Base-by-base conservation (phyloP, 202 grass and related monocot species). In the Musa balbisiana region DNA sequence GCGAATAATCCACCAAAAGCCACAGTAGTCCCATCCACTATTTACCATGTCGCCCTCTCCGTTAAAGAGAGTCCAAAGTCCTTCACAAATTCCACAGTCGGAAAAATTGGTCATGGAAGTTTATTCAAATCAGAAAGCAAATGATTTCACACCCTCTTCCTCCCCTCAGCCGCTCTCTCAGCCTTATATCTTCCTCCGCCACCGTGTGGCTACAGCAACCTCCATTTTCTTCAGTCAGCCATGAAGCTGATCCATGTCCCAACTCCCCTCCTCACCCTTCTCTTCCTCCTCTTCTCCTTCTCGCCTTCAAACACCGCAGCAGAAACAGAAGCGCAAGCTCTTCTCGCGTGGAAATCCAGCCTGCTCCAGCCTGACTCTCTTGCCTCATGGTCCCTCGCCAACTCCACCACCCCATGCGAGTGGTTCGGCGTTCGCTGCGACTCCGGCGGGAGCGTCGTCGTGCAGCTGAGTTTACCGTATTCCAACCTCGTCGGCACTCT, bases 401-500 rank as follows among this genome's bases (percentile, higher is more conserved):
- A 79, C 79, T 74, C 74, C 62, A 63, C 69, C 53, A 70, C 12
- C 33, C 49, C 20, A n/a, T 86, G 84, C 75, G 43, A 29, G 16
- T 86, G 84, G 84, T 82, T 75, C 19, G 84, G 80, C 20, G 27
- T 86, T 71, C 58, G 66, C 63, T 86, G 80, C 51, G 11, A 64
- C 80, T 16, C 25, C 15, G 26, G 17, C 20, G 11, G 19, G 51
- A 43, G 5, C 8, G 78, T 90, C 65, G 62, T 86, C 19, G 0
- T 59, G 10, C n/a, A 71, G n/a, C 75, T 96, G 4, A 33, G 16
- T 0, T 85, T 96, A 24, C 78, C 75, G 0, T 21, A 43, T 10
- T 20, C 80, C 1, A 56, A 55, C 8, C 82, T 96, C 78, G 2
- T 12, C 10, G 90, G 90, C 50, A n/a, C 58, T 14, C 78, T 96